These are phyloP conservation scores for Colletotrichum sp. DNA, from an alignment of 2,329 filamentous ascomycete species.

Conservation along the genomic window DNA sequence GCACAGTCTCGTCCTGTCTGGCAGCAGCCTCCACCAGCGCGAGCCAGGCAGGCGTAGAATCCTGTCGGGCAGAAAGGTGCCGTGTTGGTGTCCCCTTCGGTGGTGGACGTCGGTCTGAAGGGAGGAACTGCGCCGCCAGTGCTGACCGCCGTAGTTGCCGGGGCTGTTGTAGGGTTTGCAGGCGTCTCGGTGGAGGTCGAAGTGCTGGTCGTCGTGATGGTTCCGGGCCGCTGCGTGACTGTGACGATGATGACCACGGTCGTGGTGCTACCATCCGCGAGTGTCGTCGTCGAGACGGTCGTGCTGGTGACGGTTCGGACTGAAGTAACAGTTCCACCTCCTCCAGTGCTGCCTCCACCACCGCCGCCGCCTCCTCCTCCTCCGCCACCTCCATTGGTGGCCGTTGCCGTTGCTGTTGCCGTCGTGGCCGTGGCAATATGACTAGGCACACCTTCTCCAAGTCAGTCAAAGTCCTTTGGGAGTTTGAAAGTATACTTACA, in stretches of 20 bases:
- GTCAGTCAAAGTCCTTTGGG: not conserved
- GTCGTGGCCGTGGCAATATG: conserved; percentile 26
- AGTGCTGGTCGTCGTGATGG: conserved; percentile 32
- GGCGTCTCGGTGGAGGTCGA: conserved; percentile 43
- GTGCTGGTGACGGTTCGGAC: conserved; percentile 33
- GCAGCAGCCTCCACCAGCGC: conserved; percentile 85
- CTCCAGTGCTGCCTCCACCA: not conserved
- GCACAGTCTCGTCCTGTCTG: conserved; percentile 86
- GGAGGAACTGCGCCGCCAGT: conserved; percentile 49
- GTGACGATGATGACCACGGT: conserved; percentile 46
- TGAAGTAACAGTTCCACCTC: conserved; percentile 27
- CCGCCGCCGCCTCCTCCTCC: not conserved
- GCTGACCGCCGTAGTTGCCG: conserved; percentile 39
- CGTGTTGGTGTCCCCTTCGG: conserved; percentile 33
- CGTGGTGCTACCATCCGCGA: conserved; percentile 36
- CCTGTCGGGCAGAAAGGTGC: conserved; percentile 75
- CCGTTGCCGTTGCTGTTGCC: conserved; percentile 23
- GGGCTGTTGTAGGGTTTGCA: conserved; percentile 41
- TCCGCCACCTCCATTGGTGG: not conserved
- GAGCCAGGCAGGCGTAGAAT: conserved; percentile 89
- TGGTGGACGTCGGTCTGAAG: conserved; percentile 49
- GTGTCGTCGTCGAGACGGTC: conserved; percentile 25
- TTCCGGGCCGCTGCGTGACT: conserved; percentile 38
- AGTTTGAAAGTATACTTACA: conserved; percentile 56
- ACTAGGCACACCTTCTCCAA: conserved; percentile 36